Evolutionary conservation across 108 stramenopile species (phyloP).

Genomic region (Pinguiococcus pyrenoidosus): DNA sequence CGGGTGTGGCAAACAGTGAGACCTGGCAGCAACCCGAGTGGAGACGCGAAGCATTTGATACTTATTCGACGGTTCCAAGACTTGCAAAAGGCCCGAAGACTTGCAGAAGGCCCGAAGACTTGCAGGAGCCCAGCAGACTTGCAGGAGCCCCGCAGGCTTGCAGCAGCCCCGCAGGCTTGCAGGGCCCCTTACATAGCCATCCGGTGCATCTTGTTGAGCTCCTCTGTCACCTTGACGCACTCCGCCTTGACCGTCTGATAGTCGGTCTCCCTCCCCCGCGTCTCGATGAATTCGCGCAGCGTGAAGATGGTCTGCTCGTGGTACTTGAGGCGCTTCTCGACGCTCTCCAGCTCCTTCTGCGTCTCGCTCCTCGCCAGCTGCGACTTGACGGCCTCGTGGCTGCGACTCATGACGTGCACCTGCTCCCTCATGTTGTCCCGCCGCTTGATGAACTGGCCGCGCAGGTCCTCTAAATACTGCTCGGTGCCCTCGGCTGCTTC

Average conservation of each 20-base stretch:
- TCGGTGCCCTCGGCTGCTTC: conserved; percentile 25
- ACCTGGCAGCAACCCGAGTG: too few relatives aligned
- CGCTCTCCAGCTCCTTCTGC: too few relatives aligned
- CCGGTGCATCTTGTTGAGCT: conserved; percentile 27
- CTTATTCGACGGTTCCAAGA: too few relatives aligned
- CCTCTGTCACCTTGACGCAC: conserved; percentile 18
- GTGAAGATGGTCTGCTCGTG: conserved; percentile 44
- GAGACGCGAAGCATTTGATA: too few relatives aligned
- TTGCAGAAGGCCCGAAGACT: too few relatives aligned
- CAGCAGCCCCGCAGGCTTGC: too few relatives aligned
- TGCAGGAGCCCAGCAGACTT: too few relatives aligned
- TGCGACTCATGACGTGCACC: conserved; percentile 16
- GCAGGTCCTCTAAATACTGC: conserved; percentile 20
- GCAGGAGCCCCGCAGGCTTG: too few relatives aligned
- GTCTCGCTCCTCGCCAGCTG: conserved; percentile 17
- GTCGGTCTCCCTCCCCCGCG: conserved; percentile 44
- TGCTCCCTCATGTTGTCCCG: conserved; percentile 33
- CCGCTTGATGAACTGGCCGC: conserved; percentile 19
- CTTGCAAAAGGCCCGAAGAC: too few relatives aligned
- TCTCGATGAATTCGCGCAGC: conserved; percentile 38
- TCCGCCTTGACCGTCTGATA: conserved; percentile 22
- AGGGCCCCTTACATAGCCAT: too few relatives aligned
- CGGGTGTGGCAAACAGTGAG: too few relatives aligned
- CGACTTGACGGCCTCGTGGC: conserved; percentile 21
- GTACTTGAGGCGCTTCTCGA: too few relatives aligned